phyloP scores from a whole-genome alignment of 345 rosid genomes.

The Linum trigynum region DNA sequence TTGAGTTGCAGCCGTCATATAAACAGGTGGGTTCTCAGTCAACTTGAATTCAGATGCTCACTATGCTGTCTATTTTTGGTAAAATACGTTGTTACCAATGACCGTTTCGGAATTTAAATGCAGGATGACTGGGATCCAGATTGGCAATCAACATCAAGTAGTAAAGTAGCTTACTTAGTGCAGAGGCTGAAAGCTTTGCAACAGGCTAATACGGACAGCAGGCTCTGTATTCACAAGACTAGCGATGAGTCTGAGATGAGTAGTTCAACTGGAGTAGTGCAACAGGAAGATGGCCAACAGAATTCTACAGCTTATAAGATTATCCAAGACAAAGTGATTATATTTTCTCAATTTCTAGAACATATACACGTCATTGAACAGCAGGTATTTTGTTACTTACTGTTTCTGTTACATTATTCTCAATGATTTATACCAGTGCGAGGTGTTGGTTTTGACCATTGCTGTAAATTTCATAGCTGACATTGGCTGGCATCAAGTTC shows the following conservation, averaged over 20 bases:
- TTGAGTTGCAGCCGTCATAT: conserved; percentile 93
- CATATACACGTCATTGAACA: conserved; percentile 80
- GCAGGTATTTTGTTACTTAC: conserved; percentile 46
- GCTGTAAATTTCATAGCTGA: conserved; percentile 35
- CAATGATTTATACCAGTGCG: neutral
- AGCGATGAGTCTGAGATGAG: conserved; percentile 14
- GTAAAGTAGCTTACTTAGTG: conserved; percentile 80
- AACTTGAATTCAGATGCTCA: neutral
- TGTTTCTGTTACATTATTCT: neutral
- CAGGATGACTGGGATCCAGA: conserved; percentile 98
- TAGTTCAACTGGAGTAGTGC: conserved; percentile 17
- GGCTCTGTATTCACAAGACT: conserved; percentile 19
- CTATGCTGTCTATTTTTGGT: neutral
- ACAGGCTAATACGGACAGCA: conserved; percentile 28
- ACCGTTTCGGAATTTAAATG: conserved; percentile 16
- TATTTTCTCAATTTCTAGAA: conserved; percentile 94
- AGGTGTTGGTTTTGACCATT: neutral
- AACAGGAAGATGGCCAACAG: conserved; percentile 15
- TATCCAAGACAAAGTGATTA: conserved; percentile 57
- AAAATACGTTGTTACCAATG: conserved; percentile 1
- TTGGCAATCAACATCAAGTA: conserved; percentile 94
- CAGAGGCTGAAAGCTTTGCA: conserved; percentile 58
- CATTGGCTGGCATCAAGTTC: conserved; percentile 68
- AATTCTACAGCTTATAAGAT: conserved; percentile 23
- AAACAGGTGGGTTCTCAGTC: conserved; percentile 48